Base-by-base conservation (phyloP, 73 alveolate species). In the Breviolum minutum region DNA sequence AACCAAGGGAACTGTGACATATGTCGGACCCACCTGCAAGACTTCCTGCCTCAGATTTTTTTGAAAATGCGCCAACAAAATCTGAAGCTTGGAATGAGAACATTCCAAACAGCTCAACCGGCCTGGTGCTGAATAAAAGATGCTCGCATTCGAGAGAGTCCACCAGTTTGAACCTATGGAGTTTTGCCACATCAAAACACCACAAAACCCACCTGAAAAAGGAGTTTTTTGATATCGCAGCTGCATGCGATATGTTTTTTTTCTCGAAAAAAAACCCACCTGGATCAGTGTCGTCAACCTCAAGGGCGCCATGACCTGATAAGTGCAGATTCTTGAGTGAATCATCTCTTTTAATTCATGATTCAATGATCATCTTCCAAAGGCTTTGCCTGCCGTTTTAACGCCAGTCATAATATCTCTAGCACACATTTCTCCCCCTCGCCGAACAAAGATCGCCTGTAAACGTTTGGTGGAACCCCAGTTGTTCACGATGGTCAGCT, bases 41-140 rank as follows among this genome's bases (percentile, higher is more conserved):
- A 40, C 54, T 40, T 40, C 54, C 54, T 40, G 54, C 54, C 54
- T 40, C 54, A 40, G 54, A 2, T 73, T 19, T 10, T 40, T 73
- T 73, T n/a, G n/a, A n/a, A n/a, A n/a, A n/a, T n/a, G n/a, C n/a
- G n/a, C 29, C 17, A 7, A 19, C 40, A 29, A 27, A 10, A 77
- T n/a, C 63, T 77, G 63, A 27, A 9, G 86, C 63, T 77, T n/a
- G 62, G 63, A 30, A n/a, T 77, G 63, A 27, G 86, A 77, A 64
- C 8, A 11, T 66, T 13, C 11, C 24, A 77, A 8, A 10, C n/a
- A n/a, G n/a, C n/a, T n/a, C n/a, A 27, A 27, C 86, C 14, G 4
- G 96, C 96, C 96, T 90, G 96, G 63, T 90, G 81, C 76, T 90
- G 88, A 9, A 90, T 90, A 87, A 90, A 90, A 87, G 96, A 70